phyloP scores from a whole-genome alignment of 306 rosid species.

The Comarum palustre region DNA sequence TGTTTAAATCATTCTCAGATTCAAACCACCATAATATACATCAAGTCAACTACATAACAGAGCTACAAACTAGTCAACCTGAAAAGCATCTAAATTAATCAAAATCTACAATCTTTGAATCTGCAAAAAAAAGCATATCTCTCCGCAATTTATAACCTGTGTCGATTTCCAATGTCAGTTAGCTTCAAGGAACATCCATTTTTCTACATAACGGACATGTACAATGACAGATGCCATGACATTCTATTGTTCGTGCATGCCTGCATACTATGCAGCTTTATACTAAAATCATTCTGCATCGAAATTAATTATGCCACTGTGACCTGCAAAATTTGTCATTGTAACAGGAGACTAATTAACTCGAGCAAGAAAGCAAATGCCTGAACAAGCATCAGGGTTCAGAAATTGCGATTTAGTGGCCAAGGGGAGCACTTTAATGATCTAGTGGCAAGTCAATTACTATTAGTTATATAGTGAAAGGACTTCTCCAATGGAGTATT shows the following conservation, averaged over 20 bases:
- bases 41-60: neutral
- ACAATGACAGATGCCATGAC: conserved; percentile 2
- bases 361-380: neutral
- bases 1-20: neutral
- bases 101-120: neutral
- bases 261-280: conserved; percentile 5
- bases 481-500: neutral
- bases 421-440: neutral
- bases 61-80: neutral
- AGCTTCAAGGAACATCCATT: neutral
- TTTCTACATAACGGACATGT: neutral
- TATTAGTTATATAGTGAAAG: neutral
- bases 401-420: neutral
- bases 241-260: neutral
- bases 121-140: neutral
- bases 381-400: neutral
- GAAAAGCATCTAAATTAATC: neutral
- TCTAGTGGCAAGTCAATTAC: neutral
- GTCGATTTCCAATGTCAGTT: neutral
- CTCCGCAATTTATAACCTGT: neutral
- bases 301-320: conserved; percentile 43
- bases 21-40: neutral
- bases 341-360: neutral
- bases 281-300: conserved; percentile 39
- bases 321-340: conserved; percentile 47